Percentiles rank a stretch among this genome's conserved stretches.
Conservation (phyloP, 1,284 basidiomycete genomes). For the Microbotryum scabiosae region DNA sequence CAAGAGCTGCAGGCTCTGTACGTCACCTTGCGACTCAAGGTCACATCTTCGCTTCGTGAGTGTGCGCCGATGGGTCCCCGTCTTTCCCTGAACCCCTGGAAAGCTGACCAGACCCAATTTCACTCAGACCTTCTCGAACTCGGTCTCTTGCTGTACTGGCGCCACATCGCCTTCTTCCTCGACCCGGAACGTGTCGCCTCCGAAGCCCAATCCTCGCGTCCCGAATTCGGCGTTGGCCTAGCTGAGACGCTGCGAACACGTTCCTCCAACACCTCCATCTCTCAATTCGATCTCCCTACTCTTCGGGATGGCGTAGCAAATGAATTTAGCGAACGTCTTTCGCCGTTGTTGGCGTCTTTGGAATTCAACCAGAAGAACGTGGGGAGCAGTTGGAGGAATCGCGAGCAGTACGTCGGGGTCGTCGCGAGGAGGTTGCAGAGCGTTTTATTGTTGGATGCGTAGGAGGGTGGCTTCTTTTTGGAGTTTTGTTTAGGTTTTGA, state of each 20-base stretch:
- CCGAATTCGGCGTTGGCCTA: constrained; percentile 20
- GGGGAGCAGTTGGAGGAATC: constrained; percentile 11
- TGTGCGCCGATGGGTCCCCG: background rate
- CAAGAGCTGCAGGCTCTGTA: constrained; percentile 17
- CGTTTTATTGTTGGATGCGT: constrained; percentile 1
- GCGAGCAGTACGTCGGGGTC: constrained; percentile 20
- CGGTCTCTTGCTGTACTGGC: constrained; percentile 69
- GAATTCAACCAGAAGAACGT: constrained; percentile 15
- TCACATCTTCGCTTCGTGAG: constrained; percentile 19
- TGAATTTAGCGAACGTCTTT: constrained; percentile 9
- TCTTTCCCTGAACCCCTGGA: background rate
- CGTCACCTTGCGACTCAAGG: constrained; percentile 13
- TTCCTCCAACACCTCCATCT: constrained; percentile 2
- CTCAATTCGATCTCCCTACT: constrained; percentile 15
- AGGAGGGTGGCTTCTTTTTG: constrained; percentile 6
- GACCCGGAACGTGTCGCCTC: constrained; percentile 24
- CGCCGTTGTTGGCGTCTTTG: constrained; percentile 6
- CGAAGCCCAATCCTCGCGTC: constrained; percentile 7
- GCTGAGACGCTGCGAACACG: constrained; percentile 17
- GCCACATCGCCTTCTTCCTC: constrained; percentile 59
- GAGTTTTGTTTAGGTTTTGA: background rate
- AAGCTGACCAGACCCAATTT: background rate
- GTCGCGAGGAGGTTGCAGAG: constrained; percentile 18
- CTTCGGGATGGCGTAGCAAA: constrained; percentile 14
- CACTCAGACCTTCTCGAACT: constrained; percentile 23